Evolutionary conservation across 2,329 filamentous ascomycete genomes (phyloP).

Genomic region (Rachicladosporium sp.): DNA sequence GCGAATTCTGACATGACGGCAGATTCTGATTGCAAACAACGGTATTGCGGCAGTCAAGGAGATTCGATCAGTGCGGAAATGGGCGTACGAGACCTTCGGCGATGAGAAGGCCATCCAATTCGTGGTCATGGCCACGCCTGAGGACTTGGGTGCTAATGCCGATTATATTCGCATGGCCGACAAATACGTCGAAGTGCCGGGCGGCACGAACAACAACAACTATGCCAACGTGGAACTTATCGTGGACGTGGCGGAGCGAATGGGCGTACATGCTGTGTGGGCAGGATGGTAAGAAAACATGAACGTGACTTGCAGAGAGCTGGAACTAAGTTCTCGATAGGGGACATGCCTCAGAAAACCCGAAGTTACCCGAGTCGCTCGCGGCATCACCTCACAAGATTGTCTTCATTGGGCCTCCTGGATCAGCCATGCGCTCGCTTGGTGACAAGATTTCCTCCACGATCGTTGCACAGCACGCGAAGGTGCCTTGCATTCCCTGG

Average conservation of each 20-base stretch:
- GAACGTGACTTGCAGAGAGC: no score
- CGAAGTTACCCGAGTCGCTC: conserved; percentile 88
- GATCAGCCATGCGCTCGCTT: conserved; percentile 95
- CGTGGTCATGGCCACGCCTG: conserved; percentile 98
- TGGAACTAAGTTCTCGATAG: conserved; percentile 28
- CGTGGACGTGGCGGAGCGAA: conserved; percentile 95
- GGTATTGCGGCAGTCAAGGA: conserved; percentile 99
- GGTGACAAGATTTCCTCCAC: conserved; percentile 99
- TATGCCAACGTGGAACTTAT: conserved; percentile 99
- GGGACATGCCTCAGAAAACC: conserved; percentile 98
- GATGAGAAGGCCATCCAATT: conserved; percentile 98
- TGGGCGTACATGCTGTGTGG: conserved; percentile 98
- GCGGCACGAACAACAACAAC: conserved; percentile 99
- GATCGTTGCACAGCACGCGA: conserved; percentile 93
- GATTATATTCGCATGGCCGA: conserved; percentile 99
- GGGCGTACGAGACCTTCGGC: conserved; percentile 98
- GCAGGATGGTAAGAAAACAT: conserved; percentile 69
- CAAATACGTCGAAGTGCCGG: conserved; percentile 97
- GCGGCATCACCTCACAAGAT: conserved; percentile 97
- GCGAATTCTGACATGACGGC: conserved; percentile 9
- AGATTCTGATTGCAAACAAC: conserved; percentile 99
- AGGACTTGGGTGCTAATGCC: conserved; percentile 93
- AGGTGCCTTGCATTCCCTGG: conserved; percentile 98
- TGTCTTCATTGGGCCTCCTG: conserved; percentile 95
- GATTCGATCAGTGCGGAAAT: conserved; percentile 98